These are phyloP conservation scores for Zoysia japonica DNA, from an alignment of 176 grass and related monocot genomes.

Conservation along the genomic window DNA sequence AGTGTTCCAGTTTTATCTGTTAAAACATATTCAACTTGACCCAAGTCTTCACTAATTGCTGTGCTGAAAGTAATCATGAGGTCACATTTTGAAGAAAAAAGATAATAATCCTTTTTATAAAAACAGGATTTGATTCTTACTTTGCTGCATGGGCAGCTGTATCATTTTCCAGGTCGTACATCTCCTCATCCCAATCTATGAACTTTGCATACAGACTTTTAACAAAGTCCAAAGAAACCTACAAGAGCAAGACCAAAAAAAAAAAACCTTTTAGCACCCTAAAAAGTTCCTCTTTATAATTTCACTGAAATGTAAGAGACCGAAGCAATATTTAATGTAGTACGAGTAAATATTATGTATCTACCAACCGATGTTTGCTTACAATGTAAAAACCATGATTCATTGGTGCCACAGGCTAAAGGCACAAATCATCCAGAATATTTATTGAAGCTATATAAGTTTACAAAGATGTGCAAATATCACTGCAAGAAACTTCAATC, in stretches of 20 bases:
- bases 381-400: background rate
- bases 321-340: background rate
- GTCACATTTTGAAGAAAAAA: constrained; percentile 24
- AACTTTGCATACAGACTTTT: constrained; percentile 97
- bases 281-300: constrained; percentile 1
- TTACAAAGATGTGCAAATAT: constrained; percentile 1
- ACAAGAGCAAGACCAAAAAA: background rate
- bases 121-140: constrained; percentile 39
- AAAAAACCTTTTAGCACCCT: background rate
- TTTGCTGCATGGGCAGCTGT: constrained; percentile 93
- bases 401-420: background rate
- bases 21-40: constrained; percentile 98
- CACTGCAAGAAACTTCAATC: background rate
- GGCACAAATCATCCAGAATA: constrained; percentile 17
- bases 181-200: constrained; percentile 99
- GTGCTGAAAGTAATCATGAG: constrained; percentile 71
- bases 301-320: constrained; percentile 3
- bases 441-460: background rate
- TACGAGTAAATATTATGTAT: background rate
- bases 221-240: constrained; percentile 97
- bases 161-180: constrained; percentile 86
- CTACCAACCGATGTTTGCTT: background rate
- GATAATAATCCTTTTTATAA: background rate
- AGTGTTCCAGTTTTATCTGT: constrained; percentile 98
- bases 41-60: constrained; percentile 99